Evolutionary conservation across 306 rosid genomes (phyloP), one percentile per base, ranked within the genome.

Genomic region (Rubus parviflorus): DNA sequence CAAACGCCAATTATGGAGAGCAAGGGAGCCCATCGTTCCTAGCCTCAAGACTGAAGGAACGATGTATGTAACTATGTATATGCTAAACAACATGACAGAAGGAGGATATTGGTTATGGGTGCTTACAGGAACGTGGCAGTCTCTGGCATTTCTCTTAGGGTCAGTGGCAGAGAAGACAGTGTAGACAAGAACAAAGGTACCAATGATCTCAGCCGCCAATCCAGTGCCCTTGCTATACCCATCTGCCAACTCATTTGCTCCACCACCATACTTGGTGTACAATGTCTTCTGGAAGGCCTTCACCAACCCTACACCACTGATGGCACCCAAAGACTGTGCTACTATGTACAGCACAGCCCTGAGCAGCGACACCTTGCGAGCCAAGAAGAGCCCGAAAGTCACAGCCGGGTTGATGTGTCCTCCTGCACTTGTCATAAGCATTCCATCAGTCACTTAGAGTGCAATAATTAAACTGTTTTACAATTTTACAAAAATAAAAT

Each of bases 91-190:
- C 2, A 30, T 30, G 1, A 30, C 35, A 30, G 20, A 41, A 54
- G 16, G 47, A 23, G 12, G 5, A 14, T 20, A 20, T 2, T 61
- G 11, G 6, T 49, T 2, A 45, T 30, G 35, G 25, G 20, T 68
- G 46, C 97, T 77, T 88, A 94, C 98, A 61, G 98, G 98, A 78
- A 94, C 96, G 64, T 94, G 98, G 43, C 95, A 94, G 85, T 94
- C 98, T 77, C 98, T 84, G 3, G 98, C 98, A 49, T 9, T 94
- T 49, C 98, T 86, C 81, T 94, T 94, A 19, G 98, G 98, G 47
- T 94, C 98, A 15, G 98, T 94, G 79, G 98, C 98, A 8, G 98
- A 90, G 90, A 94, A 94, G 73, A 94, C 98, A 0, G 98, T 94
- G 92, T 94, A 94, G 75, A 94, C 98, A 61, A 94, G 93, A 71